Percentiles rank a stretch among this genome's conserved stretches.
phyloP scores from a whole-genome alignment of 2,329 filamentous ascomycete species.

The Dissoconium aciculare region DNA sequence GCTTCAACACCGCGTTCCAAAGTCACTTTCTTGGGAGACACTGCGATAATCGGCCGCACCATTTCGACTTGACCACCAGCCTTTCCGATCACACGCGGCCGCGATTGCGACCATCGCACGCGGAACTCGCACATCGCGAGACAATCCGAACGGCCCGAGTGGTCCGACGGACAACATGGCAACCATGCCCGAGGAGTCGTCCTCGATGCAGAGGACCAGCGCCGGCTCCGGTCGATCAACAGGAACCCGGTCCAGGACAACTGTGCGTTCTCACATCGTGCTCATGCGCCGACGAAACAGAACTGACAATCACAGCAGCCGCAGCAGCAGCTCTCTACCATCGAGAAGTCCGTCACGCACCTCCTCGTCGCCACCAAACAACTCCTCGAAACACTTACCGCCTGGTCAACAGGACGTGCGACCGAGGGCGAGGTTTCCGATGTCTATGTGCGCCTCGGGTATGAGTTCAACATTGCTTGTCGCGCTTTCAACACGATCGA shows the following conservation, averaged over 20 bases:
- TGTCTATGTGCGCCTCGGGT: conserved; percentile 91
- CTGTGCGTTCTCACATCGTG: conserved; percentile 11
- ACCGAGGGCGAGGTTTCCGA: conserved; percentile 93
- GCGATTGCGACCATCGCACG: no score
- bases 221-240: conserved; percentile 16
- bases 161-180: not conserved
- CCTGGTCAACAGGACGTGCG: conserved; percentile 88
- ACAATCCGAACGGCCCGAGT: no score
- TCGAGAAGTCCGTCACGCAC: conserved; percentile 97
- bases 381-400: conserved; percentile 87
- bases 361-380: conserved; percentile 96
- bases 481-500: conserved; percentile 93
- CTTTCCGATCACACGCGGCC: no score
- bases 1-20: no score
- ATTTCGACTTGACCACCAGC: conserved; percentile 11
- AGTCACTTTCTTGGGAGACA: no score
- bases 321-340: conserved; percentile 73
- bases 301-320: conserved; percentile 34
- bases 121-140: no score
- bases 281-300: not conserved
- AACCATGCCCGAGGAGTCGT: not conserved
- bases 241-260: conserved; percentile 15
- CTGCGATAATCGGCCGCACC: no score
- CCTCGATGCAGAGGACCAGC: conserved; percentile 17
- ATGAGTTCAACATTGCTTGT: conserved; percentile 98